These are phyloP conservation scores for Suhomyces tanzawaensis DNA, from an alignment of 805 yeast genomes.

Conservation along the genomic window DNA sequence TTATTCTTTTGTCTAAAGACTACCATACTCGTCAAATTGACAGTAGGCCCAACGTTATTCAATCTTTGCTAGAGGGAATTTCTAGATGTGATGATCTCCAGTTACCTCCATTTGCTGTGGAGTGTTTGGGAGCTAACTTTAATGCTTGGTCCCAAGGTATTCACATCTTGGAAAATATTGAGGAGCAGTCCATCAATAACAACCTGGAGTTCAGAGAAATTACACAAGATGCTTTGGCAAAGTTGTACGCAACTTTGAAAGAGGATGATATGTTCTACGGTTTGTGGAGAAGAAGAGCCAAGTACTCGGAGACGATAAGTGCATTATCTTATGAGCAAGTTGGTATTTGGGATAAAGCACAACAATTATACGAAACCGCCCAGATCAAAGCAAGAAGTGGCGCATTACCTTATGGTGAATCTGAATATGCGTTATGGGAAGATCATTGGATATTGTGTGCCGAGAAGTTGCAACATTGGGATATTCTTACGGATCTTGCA, in stretches of 20 bases:
- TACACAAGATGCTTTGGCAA: conserved; percentile 86
- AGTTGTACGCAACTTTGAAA: conserved; percentile 80
- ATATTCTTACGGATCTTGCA: conserved; percentile 90
- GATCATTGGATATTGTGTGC: conserved; percentile 98
- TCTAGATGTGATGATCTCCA: conserved; percentile 69
- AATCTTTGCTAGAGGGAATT: conserved; percentile 80
- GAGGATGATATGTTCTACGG: conserved; percentile 98
- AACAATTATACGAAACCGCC: conserved; percentile 91
- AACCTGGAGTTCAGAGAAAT: conserved; percentile 77
- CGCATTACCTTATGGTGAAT: conserved; percentile 89
- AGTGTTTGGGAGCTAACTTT: conserved; percentile 81
- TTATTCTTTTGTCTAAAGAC: conserved; percentile 79
- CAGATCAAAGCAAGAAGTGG: conserved; percentile 96
- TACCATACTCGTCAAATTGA: conserved; percentile 91
- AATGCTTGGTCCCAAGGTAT: conserved; percentile 91
- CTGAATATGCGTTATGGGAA: conserved; percentile 96
- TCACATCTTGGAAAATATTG: conserved; percentile 74
- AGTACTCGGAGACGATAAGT: conserved; percentile 87
- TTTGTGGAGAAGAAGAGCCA: conserved; percentile 94
- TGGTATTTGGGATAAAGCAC: conserved; percentile 93
- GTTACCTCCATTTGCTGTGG: conserved; percentile 90
- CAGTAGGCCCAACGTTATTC: conserved; percentile 81
- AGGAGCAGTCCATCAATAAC: conserved; percentile 53
- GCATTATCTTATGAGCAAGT: conserved; percentile 93
- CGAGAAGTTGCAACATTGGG: conserved; percentile 97